Conservation (phyloP, 2,329 filamentous ascomycete species). For the Arthrobotrys entomopaga region DNA sequence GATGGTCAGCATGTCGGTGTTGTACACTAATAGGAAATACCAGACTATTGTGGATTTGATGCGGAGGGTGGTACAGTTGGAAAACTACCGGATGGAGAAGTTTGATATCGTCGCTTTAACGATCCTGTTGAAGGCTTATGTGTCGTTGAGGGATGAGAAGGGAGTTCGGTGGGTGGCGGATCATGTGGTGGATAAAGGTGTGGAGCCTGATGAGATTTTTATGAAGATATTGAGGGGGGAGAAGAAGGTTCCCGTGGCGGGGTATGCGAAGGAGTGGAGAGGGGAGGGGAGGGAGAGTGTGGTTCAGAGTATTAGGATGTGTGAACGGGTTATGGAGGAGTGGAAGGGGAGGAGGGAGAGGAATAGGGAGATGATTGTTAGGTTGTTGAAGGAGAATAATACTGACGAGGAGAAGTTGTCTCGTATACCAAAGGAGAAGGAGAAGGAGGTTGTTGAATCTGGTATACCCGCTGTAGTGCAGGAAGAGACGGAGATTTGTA, state of each 20-base stretch:
- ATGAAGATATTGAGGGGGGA: constrained; percentile 35
- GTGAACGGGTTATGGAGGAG: constrained; percentile 8
- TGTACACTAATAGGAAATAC: constrained; percentile 49
- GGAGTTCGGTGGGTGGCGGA: constrained; percentile 56
- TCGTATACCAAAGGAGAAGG: not conserved
- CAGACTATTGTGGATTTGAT: constrained; percentile 55
- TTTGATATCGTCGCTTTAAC: constrained; percentile 57
- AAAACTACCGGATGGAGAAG: constrained; percentile 51
- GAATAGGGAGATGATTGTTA: constrained; percentile 26
- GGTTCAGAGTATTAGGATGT: constrained; percentile 13
- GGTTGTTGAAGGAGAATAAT: constrained; percentile 6
- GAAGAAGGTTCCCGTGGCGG: constrained; percentile 24
- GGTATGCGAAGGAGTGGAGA: constrained; percentile 30
- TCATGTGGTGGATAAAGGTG: constrained; percentile 22
- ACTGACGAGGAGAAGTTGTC: not conserved
- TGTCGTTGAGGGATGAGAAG: constrained; percentile 52
- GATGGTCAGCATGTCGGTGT: constrained; percentile 55
- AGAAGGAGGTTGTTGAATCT: not conserved
- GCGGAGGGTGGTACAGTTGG: constrained; percentile 54
- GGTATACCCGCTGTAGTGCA: too few species aligned
- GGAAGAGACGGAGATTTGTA: too few species aligned
- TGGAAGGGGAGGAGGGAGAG: constrained; percentile 18
- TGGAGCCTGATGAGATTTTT: constrained; percentile 38
- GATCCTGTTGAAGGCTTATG: constrained; percentile 57
- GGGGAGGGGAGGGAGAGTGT: constrained; percentile 4